Evolutionary conservation across 352 stramenopile genomes (phyloP).

Genomic region (Peronospora destructor): DNA sequence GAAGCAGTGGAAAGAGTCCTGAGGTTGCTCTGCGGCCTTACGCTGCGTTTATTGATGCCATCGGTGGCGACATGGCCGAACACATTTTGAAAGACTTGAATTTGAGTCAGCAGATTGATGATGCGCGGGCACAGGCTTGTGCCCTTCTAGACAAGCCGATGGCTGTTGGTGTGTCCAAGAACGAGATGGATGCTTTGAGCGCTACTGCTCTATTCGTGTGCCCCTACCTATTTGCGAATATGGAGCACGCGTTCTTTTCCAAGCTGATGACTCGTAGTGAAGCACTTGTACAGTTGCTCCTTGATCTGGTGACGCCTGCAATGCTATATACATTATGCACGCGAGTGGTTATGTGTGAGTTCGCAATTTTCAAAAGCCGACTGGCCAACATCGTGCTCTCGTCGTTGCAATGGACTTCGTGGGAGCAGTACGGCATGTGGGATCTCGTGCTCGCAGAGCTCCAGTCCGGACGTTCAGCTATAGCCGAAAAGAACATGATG

Average conservation of each 20-base stretch:
- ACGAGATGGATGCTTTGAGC: conserved; percentile 65
- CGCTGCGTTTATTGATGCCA: conserved; percentile 46
- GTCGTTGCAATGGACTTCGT: conserved; percentile 76
- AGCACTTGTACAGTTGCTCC: conserved; percentile 54
- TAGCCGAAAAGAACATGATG: conserved; percentile 53
- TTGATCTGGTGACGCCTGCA: conserved; percentile 52
- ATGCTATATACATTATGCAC: conserved; percentile 54
- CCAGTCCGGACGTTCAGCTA: conserved; percentile 28
- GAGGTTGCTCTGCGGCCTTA: conserved; percentile 60
- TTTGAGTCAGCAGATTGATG: conserved; percentile 72
- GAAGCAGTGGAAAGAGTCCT: conserved; percentile 39
- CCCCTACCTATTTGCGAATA: conserved; percentile 65
- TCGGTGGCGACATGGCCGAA: conserved; percentile 42
- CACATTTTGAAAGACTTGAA: conserved; percentile 64
- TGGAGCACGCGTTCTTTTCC: conserved; percentile 50
- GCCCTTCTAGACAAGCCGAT: conserved; percentile 41
- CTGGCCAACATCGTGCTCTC: conserved; percentile 65
- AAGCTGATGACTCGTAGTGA: conserved; percentile 62
- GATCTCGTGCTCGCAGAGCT: conserved; percentile 68
- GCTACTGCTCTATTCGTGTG: conserved; percentile 47
- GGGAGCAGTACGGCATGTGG: conserved; percentile 78
- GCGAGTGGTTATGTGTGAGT: conserved; percentile 67
- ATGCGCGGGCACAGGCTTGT: conserved; percentile 56
- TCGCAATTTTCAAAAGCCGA: conserved; percentile 62
- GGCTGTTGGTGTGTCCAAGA: conserved; percentile 17